Base-by-base conservation (phyloP, 306 rosid genomes). In the Glycine soja region DNA sequence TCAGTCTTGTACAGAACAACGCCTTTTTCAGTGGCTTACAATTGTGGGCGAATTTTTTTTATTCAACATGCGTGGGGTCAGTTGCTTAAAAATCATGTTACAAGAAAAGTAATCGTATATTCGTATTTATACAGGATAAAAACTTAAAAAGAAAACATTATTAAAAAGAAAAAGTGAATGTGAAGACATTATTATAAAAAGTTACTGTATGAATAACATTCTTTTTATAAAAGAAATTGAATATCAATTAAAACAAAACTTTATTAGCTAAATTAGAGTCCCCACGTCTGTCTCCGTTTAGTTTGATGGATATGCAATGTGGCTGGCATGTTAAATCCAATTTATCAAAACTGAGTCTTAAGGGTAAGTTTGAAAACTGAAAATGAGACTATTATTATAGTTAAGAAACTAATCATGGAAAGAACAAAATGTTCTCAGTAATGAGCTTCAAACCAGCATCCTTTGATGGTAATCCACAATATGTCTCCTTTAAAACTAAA, bases 361-460 rank as follows among this genome's bases (percentile, higher is more conserved):
- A 24, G 30, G 30, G 43, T 6, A 24, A 30, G 59, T 48, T 70
- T 48, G 45, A 50, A 70, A 48, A 13, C 5, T 13, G 24, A 48
- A 70, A 70, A 47, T 10, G 51, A 68, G 16, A 70, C 10, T 51
- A 51, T 30, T 14, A 7, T 42, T 15, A 0, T 15, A 11, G 12
- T 16, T 10, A 46, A 70, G 47, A 45, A 45, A n/a, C 11, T 38
- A 34, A 46, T 15, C 63, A 59, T 52, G 24, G 75, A n/a, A 24
- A 57, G 13, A 36, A 24, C 30, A 24, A 24, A 24, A 24, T 24
- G 0, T 24, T 24, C 30, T 24, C 30, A 24, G 30, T 24, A 24
- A 24, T 24, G 90, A 95, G 91, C 91, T 91, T 95, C 88, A 93
- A 75, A 64, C 99, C 99, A 78, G 83, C 30, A 24, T 1, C 82